Percentiles rank a stretch among this genome's conserved stretches.
Conservation (phyloP, 495 filamentous ascomycete genomes). For the Parachaetomium inaequale region DNA sequence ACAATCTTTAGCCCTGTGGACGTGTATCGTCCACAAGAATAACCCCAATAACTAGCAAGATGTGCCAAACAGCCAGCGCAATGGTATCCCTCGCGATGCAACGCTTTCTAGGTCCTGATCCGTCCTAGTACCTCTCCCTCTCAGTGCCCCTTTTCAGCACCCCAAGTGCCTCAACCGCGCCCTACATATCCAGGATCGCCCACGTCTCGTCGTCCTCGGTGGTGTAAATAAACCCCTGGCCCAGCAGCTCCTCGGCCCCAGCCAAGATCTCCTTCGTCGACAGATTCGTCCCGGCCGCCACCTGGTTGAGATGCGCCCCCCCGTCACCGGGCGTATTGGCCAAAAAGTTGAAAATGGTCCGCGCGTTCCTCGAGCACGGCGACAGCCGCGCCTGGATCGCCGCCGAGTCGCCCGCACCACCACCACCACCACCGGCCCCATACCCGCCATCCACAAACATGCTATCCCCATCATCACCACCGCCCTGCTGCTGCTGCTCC, state of each 20-base stretch:
- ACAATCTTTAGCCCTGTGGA: neutral
- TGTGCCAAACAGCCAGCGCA: slow-evolving; percentile 1
- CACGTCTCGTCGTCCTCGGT: slow-evolving; percentile 86
- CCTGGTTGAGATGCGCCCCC: slow-evolving; percentile 72
- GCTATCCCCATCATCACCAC: slow-evolving; percentile 45
- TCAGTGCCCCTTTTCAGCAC: neutral
- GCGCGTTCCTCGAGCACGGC: slow-evolving; percentile 53
- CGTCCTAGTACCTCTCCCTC: neutral
- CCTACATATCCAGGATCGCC: slow-evolving; percentile 63
- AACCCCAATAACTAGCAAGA: neutral
- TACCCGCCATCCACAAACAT: slow-evolving; percentile 54
- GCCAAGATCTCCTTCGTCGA: slow-evolving; percentile 63
- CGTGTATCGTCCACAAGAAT: slow-evolving; percentile 9
- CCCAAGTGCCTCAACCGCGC: neutral
- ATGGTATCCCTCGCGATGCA: slow-evolving; percentile 8
- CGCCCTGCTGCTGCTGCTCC: slow-evolving; percentile 30
- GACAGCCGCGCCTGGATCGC: slow-evolving; percentile 36
- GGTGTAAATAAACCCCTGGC: slow-evolving; percentile 73
- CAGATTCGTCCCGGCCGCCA: slow-evolving; percentile 61
- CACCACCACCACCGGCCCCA: slow-evolving; percentile 22
- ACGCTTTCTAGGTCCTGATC: neutral
- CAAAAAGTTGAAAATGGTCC: slow-evolving; percentile 65
- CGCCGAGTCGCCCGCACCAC: slow-evolving; percentile 28
- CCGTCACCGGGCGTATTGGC: slow-evolving; percentile 61
- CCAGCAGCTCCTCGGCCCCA: slow-evolving; percentile 74